phyloP scores from a whole-genome alignment of 192 early-diverging fungal species.

The Coemansia sp. region DNA sequence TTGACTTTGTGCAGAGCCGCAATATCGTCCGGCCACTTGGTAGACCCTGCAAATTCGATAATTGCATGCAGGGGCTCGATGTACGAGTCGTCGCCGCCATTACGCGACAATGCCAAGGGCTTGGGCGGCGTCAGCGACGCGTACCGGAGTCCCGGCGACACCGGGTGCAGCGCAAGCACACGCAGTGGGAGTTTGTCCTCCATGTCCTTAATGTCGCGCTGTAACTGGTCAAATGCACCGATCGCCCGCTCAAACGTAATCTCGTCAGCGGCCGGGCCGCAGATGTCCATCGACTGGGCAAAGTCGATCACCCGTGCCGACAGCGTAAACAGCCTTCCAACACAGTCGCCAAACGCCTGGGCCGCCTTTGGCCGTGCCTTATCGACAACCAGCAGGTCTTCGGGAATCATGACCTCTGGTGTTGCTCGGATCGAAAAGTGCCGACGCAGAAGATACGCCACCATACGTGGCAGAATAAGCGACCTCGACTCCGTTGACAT shows the following conservation, averaged over 20 bases:
- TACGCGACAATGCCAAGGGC: slow-evolving; percentile 36
- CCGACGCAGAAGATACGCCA: slow-evolving; percentile 69
- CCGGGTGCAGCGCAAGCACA: slow-evolving; percentile 36
- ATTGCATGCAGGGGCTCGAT: slow-evolving; percentile 75
- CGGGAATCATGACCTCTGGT: slow-evolving; percentile 23
- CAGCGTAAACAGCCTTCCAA: slow-evolving; percentile 18
- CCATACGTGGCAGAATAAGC: slow-evolving; percentile 78
- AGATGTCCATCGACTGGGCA: slow-evolving; percentile 22
- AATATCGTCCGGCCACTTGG: slow-evolving; percentile 89
- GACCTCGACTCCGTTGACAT: slow-evolving; percentile 61
- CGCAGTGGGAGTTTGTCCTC: slow-evolving; percentile 51
- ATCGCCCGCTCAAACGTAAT: slow-evolving; percentile 37
- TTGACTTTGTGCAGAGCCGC: slow-evolving; percentile 89
- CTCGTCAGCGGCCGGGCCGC: slow-evolving; percentile 10
- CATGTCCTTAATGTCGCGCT: slow-evolving; percentile 28
- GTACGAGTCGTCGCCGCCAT: slow-evolving; percentile 54
- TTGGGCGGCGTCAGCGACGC: slow-evolving; percentile 56
- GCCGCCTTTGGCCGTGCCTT: slow-evolving; percentile 10
- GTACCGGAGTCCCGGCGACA: slow-evolving; percentile 60
- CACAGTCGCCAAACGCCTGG: slow-evolving; percentile 1
- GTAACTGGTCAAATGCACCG: slow-evolving; percentile 28
- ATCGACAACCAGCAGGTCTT: slow-evolving; percentile 4
- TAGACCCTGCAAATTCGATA: slow-evolving; percentile 81
- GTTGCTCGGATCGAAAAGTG: slow-evolving; percentile 63
- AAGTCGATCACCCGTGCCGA: slow-evolving; percentile 18